Evolutionary conservation across 352 stramenopile species (phyloP).

Genomic region (Pythium insidiosum): DNA sequence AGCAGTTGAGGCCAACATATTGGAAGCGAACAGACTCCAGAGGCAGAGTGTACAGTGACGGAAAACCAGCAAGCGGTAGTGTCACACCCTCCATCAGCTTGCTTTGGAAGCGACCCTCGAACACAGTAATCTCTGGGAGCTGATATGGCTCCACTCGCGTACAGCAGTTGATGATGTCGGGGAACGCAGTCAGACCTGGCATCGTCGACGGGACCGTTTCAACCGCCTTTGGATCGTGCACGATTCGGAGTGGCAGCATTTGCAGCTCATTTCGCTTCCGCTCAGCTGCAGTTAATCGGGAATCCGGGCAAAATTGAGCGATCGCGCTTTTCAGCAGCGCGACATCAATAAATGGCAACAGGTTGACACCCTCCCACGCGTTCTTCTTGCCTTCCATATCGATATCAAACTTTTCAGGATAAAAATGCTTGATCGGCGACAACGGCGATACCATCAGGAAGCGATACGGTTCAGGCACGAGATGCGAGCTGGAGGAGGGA

Average conservation of each 20-base stretch:
- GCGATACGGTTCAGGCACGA: constrained; percentile 90
- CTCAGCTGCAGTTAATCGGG: constrained; percentile 88
- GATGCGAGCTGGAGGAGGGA: constrained; percentile 91
- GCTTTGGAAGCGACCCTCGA: constrained; percentile 60
- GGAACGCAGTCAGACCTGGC: constrained; percentile 47
- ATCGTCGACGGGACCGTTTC: constrained; percentile 66
- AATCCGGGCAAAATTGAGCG: constrained; percentile 84
- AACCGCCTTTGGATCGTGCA: constrained; percentile 66
- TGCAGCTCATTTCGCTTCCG: constrained; percentile 83
- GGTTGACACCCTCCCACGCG: constrained; percentile 98
- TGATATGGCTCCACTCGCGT: constrained; percentile 50
- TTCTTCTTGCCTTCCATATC: constrained; percentile 91
- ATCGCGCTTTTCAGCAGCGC: constrained; percentile 90
- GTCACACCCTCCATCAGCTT: constrained; percentile 65
- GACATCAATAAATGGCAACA: constrained; percentile 98
- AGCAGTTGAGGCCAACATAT: constrained; percentile 89
- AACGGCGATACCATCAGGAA: constrained; percentile 94
- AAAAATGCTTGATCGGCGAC: constrained; percentile 96
- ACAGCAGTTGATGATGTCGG: constrained; percentile 56
- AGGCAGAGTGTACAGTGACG: constrained; percentile 58
- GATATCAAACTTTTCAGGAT: constrained; percentile 79
- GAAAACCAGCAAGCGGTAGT: constrained; percentile 68
- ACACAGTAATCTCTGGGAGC: constrained; percentile 32
- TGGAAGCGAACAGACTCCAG: constrained; percentile 49
- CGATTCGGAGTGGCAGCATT: constrained; percentile 69